phyloP scores from a whole-genome alignment of 371 early-diverging fungal genomes.

The Conidiobolus incongruus region DNA sequence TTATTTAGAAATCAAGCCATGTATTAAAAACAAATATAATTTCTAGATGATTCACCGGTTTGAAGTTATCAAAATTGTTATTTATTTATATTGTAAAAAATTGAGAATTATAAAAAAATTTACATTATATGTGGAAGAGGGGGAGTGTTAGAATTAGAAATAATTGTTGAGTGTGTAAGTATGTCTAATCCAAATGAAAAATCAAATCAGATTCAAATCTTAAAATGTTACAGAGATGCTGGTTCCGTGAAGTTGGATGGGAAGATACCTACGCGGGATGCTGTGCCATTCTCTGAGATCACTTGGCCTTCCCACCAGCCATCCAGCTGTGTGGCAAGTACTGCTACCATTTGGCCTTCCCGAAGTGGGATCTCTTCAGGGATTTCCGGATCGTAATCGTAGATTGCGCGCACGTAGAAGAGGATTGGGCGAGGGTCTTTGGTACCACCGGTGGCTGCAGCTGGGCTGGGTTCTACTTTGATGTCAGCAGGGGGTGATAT shows the following conservation, averaged over 20 bases:
- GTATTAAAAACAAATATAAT: too few relatives aligned
- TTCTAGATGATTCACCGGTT: too few relatives aligned
- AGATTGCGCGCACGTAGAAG: conserved; percentile 38
- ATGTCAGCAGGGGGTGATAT: neutral
- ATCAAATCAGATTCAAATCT: neutral
- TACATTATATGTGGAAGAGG: too few relatives aligned
- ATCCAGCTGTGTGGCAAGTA: conserved; percentile 27
- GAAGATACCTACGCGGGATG: conserved; percentile 19
- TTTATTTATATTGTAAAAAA: too few relatives aligned
- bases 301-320: conserved; percentile 59
- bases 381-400: conserved; percentile 58
- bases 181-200: too few relatives aligned
- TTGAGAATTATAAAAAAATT: too few relatives aligned
- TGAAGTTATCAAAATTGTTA: too few relatives aligned
- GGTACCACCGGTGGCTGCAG: neutral
- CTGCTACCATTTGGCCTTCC: conserved; percentile 53
- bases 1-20: too few relatives aligned
- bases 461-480: neutral
- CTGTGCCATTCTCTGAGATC: conserved; percentile 11
- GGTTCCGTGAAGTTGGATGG: conserved; percentile 38
- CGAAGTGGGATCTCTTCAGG: conserved; percentile 51
- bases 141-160: too few relatives aligned
- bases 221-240: conserved; percentile 6
- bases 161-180: too few relatives aligned
- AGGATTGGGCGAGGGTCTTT: conserved; percentile 3